A percentile compares a stretch with the other conserved stretches of the same genome.
Conservation (phyloP, 495 filamentous ascomycete species). For the Xylaria scruposa region DNA sequence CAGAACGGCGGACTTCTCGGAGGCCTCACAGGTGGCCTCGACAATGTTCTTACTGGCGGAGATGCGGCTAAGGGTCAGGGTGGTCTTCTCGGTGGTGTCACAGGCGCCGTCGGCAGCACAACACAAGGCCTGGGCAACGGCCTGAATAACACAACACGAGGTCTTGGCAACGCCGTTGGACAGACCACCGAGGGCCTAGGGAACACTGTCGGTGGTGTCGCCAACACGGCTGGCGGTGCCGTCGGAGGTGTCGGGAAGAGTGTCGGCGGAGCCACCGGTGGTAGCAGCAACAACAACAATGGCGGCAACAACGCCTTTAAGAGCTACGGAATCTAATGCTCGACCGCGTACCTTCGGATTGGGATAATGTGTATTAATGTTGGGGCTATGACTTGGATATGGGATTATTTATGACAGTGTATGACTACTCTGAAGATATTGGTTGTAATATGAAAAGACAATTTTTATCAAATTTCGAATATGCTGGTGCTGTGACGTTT, state of each 20-base stretch:
- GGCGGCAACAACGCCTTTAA: constrained; percentile 31
- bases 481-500: background rate
- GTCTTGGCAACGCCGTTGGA: constrained; percentile 44
- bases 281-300: constrained; percentile 24
- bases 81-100: constrained; percentile 48
- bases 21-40: constrained; percentile 45
- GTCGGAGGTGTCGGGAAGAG: constrained; percentile 33
- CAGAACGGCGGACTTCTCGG: constrained; percentile 46
- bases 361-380: constrained; percentile 9
- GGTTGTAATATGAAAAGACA: background rate
- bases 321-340: constrained; percentile 39
- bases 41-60: constrained; percentile 50
- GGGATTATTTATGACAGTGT: background rate
- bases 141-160: constrained; percentile 43
- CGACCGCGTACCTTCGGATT: background rate
- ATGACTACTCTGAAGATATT: background rate
- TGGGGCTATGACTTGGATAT: background rate
- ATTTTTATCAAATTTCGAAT: background rate
- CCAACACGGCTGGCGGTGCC: constrained; percentile 32
- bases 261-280: constrained; percentile 32
- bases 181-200: constrained; percentile 46
- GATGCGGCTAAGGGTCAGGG: constrained; percentile 50
- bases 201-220: constrained; percentile 38
- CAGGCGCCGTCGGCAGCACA: constrained; percentile 38
- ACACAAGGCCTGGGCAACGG: constrained; percentile 47